Conservation (phyloP, 2,329 filamentous ascomycete species). For the Dendryphion nanum region DNA sequence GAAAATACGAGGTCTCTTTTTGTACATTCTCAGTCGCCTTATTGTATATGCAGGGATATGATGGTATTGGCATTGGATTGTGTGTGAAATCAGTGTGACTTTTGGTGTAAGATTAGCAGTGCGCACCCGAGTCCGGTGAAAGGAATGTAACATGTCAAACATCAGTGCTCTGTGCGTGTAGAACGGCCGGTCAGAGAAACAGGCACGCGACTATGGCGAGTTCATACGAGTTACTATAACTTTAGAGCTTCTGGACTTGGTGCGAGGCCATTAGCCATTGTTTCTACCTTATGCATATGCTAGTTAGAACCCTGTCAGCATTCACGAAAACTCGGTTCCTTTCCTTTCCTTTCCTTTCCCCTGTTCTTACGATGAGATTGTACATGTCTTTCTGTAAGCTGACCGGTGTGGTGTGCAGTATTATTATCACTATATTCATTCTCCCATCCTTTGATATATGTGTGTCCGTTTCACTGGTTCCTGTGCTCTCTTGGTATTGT, state of each 20-base stretch:
- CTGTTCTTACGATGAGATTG: neutral
- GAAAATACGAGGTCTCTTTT: neutral
- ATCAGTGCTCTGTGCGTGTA: too few species aligned
- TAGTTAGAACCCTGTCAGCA: neutral
- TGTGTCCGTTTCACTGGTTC: too few species aligned
- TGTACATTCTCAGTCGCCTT: neutral
- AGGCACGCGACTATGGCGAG: neutral
- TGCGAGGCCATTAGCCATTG: neutral
- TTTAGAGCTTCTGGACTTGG: neutral
- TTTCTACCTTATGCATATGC: neutral
- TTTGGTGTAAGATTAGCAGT: constrained; percentile 5
- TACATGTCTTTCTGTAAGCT: neutral
- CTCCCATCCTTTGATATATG: neutral
- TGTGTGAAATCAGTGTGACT: neutral
- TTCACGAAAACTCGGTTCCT: too few species aligned
- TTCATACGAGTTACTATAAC: neutral
- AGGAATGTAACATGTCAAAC: too few species aligned
- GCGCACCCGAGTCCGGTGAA: too few species aligned
- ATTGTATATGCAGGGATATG: neutral
- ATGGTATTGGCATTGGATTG: neutral
- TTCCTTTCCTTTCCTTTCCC: too few species aligned
- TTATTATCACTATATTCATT: neutral
- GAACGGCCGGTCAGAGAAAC: neutral
- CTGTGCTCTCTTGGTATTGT: too few species aligned
- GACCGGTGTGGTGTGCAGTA: neutral